Evolutionary conservation across 2,329 filamentous ascomycete species (phyloP).

Genomic region (Blastomyces parvus): DNA sequence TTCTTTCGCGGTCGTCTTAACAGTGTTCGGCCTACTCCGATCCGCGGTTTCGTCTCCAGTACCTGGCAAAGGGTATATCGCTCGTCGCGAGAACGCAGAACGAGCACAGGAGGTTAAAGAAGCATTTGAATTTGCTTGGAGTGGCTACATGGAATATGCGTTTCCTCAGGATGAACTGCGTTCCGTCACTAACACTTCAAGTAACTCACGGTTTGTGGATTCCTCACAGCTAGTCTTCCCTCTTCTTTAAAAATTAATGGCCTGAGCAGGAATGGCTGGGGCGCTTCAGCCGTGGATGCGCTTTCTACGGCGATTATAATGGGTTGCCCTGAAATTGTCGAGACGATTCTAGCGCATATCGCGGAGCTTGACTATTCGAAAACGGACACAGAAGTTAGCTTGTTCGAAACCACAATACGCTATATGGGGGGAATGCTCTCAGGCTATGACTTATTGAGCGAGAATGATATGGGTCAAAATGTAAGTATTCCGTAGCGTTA

Average conservation of each 20-base stretch:
- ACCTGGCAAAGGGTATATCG: not conserved
- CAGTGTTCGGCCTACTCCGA: conserved; percentile 6
- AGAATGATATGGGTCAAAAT: conserved; percentile 46
- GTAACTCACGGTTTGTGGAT: conserved; percentile 56
- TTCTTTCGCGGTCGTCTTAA: not conserved
- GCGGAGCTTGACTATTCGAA: conserved; percentile 60
- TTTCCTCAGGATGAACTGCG: conserved; percentile 68
- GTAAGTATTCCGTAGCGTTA: conserved; percentile 15
- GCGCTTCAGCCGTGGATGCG: conserved; percentile 71
- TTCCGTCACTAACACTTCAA: conserved; percentile 55
- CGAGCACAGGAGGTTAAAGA: conserved; percentile 55
- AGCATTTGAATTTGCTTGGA: conserved; percentile 61
- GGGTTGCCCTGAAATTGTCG: conserved; percentile 56
- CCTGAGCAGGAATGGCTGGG: conserved; percentile 65
- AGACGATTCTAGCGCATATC: conserved; percentile 62
- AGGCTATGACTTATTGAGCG: conserved; percentile 57
- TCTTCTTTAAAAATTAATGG: conserved; percentile 3
- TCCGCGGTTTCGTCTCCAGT: conserved; percentile 9
- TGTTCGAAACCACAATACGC: conserved; percentile 87
- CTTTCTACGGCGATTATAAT: conserved; percentile 72
- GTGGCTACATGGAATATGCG: conserved; percentile 62
- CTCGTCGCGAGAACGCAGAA: not conserved
- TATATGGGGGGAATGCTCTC: conserved; percentile 75
- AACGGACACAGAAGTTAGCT: conserved; percentile 53
- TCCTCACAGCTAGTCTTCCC: not conserved